Evolutionary conservation across 2,329 filamentous ascomycete genomes (phyloP), one percentile per base, ranked within the genome.

Genomic region (Trichoderma koningiopsis): DNA sequence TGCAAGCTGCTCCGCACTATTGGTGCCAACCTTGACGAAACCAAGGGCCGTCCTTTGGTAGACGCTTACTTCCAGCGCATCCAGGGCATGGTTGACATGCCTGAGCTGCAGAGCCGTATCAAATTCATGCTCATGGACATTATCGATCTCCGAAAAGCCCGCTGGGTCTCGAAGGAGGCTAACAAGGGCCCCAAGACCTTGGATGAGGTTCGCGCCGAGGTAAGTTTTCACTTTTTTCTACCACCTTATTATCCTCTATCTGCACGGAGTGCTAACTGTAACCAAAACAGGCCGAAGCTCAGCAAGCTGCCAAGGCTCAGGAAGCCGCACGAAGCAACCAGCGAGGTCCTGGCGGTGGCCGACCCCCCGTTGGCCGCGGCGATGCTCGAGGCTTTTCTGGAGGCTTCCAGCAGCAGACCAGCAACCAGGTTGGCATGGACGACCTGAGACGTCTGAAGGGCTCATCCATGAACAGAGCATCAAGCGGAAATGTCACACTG

Each of bases 141-240:
- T 68, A 80, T 97, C 69, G 96, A 99, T 79, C 85, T 99, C 73
- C 91, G 96, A 74, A 88, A 81, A 77, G 83, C 85, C 64, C 85
- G 87, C 78, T 99, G 96, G 96, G 81, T 87, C 71, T 94, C 93
- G 69, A 97, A 97, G 86, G 93, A 97, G 78, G 83, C 85, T 66
- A 92, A 94, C 82, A 98, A 98, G 85, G 96, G 96, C 47, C 96
- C 96, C 70, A 97, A 97, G 89, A 99, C 96, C 10, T 91, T 99
- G 65, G 89, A 94, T 4, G 92, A 98, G 82, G 92, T 99, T 74
- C 92, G 94, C 78, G 91, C 90, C 74, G 91, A 93, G 82, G 89
- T 90, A 83, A 76, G 85, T 81, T 58, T 27, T 27, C 27, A 5
- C 4, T 8, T 29, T 3, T 4, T 53, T 37, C 65, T 22, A n/a